phyloP scores from a whole-genome alignment of 2,329 filamentous ascomycete species.

The Didymella exigua region DNA sequence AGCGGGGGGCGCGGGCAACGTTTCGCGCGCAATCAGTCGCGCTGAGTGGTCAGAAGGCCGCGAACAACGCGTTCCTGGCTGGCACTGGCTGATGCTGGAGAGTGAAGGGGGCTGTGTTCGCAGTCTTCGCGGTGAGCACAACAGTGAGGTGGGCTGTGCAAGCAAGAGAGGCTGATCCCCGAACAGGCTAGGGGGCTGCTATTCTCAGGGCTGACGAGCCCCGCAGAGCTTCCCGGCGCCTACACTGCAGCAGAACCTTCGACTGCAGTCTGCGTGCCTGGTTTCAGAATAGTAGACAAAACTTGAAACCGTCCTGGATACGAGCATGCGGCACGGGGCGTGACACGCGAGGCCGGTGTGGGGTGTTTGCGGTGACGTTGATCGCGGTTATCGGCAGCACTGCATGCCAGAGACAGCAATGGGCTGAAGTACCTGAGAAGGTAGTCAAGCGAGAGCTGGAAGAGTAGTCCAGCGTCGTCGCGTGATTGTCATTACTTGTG shows the following conservation, averaged over 20 bases:
- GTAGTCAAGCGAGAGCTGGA: background rate
- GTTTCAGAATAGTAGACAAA: constrained; percentile 29
- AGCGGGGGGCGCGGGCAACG: constrained; percentile 17
- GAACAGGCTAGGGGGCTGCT: constrained; percentile 7
- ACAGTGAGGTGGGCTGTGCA: constrained; percentile 23
- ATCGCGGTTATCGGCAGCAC: constrained; percentile 12
- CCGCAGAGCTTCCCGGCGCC: constrained; percentile 20
- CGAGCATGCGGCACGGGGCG: constrained; percentile 14
- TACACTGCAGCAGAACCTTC: constrained; percentile 17
- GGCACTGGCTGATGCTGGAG: constrained; percentile 35
- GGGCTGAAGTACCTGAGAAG: background rate
- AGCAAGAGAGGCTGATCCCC: constrained; percentile 13
- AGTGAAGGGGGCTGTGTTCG: constrained; percentile 38
- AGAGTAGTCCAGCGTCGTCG: constrained; percentile 2
- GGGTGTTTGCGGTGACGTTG: constrained; percentile 15
- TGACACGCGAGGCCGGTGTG: constrained; percentile 21
- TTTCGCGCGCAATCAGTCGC: constrained; percentile 16
- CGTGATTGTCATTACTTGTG: background rate
- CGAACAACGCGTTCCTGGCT: constrained; percentile 28
- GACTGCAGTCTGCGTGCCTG: constrained; percentile 22
- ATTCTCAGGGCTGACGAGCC: constrained; percentile 12
- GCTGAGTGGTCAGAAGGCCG: constrained; percentile 31
- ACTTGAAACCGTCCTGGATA: constrained; percentile 24
- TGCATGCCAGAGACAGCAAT: constrained; percentile 1
- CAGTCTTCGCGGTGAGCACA: constrained; percentile 23